These are phyloP conservation scores for Populus hybrid DNA, from an alignment of 441 rosid genomes.

Conservation along the genomic window DNA sequence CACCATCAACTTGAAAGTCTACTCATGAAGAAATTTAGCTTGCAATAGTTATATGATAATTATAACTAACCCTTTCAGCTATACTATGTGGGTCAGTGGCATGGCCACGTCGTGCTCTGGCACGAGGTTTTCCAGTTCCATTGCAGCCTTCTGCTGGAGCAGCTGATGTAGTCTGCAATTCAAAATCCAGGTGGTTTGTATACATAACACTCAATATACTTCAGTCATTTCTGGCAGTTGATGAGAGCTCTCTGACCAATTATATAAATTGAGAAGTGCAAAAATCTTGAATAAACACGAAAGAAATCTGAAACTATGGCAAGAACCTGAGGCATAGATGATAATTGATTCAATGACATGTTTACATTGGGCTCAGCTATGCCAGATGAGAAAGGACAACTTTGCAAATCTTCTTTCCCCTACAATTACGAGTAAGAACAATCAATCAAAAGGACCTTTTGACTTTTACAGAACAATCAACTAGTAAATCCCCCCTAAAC, in stretches of 20 bases:
- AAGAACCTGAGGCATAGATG: conserved; percentile 31
- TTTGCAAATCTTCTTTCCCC: conserved; percentile 25
- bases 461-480: not conserved
- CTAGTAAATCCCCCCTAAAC: not conserved
- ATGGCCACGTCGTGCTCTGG: conserved; percentile 81
- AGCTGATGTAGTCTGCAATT: conserved; percentile 27
- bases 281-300: not conserved
- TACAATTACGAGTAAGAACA: conserved; percentile 14
- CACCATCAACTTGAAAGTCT: not conserved
- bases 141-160: conserved; percentile 24
- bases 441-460: not conserved
- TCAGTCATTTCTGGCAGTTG: conserved; percentile 2
- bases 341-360: conserved; percentile 11
- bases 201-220: not conserved
- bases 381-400: conserved; percentile 20
- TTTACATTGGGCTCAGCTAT: conserved; percentile 15
- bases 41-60: not conserved
- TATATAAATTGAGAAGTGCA: not conserved
- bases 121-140: conserved; percentile 53
- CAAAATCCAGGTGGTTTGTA: not conserved
- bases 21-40: conserved; percentile 4
- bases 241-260: not conserved
- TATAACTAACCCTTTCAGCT: conserved; percentile 61
- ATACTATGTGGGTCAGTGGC: conserved; percentile 93
- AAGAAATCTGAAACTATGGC: not conserved